A percentile compares a stretch with the other conserved stretches of the same genome.
phyloP scores from a whole-genome alignment of 805 yeast species.

The Cyberlindnera lachancei region DNA sequence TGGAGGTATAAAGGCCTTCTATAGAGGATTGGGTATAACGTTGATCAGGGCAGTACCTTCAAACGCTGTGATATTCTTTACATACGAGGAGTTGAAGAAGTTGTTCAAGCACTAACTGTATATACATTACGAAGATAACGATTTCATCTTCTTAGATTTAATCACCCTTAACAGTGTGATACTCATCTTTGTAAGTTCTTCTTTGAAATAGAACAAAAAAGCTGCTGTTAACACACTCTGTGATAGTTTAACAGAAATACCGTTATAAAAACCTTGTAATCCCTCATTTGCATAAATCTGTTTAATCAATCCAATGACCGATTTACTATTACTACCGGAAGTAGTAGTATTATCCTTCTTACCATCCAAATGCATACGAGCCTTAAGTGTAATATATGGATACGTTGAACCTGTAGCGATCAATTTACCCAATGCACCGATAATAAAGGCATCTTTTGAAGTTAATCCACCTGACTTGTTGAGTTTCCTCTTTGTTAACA shows the following conservation, averaged over 20 bases:
- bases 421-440: slow-evolving; percentile 87
- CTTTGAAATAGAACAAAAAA: slow-evolving; percentile 83
- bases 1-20: slow-evolving; percentile 66
- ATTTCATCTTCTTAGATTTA: slow-evolving; percentile 4
- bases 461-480: slow-evolving; percentile 43
- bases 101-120: too few relatives aligned
- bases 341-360: slow-evolving; percentile 21
- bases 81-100: slow-evolving; percentile 58
- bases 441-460: slow-evolving; percentile 69
- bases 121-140: too few relatives aligned
- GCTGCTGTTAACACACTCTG: slow-evolving; percentile 89
- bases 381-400: slow-evolving; percentile 84
- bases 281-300: slow-evolving; percentile 68
- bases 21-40: slow-evolving; percentile 82
- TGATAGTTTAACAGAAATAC: slow-evolving; percentile 67
- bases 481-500: slow-evolving; percentile 49
- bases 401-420: slow-evolving; percentile 85
- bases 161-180: slow-evolving; percentile 43
- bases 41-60: slow-evolving; percentile 80
- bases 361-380: slow-evolving; percentile 74
- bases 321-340: too few relatives aligned
- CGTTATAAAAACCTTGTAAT: slow-evolving; percentile 68
- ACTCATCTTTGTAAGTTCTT: slow-evolving; percentile 62
- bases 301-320: slow-evolving; percentile 44
- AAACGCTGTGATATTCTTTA: slow-evolving; percentile 76